Base-by-base conservation (phyloP, 371 early-diverging fungal species). In the Saksenaea oblongispora region DNA sequence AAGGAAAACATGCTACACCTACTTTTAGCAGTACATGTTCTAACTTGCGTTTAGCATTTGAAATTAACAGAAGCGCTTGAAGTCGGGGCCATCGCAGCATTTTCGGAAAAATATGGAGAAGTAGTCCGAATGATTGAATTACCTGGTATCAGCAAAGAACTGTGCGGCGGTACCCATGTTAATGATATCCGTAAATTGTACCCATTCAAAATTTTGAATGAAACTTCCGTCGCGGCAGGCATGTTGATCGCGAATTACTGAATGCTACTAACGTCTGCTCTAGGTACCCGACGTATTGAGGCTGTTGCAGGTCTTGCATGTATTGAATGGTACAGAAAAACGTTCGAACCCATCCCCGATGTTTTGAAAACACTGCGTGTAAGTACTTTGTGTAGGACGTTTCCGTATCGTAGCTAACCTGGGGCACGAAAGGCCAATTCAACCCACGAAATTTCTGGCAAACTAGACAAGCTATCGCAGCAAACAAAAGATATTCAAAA, bases 131-230 rank as follows among this genome's bases (percentile, higher is more conserved):
- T 87, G 2, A 74, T 88, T 55, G 80, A 84, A 58, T 79, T 87
- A 2, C 82, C 87, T 5, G 80, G 80, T 13, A 69, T 88, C 9
- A 90, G 90, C 10, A 80, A 75, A 69, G 93, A 93, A 59, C 66
- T 91, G 15, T 93, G 93, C 65, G 87, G 89, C 62, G 93, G 93
- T 26, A 93, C 93, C 0, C 93, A 93, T 71, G 84, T 91, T 28
- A 76, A 78, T 17, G 69, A 85, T 42, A 74, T 91, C 0, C 70
- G 78, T 0, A 78, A 73, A 17, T 66, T 89, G 24, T 91, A 84
- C 64, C 93, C 93, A 10, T 90, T 93, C 76, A 85, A 87, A 57
- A 89, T 91, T 7, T 58, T 87, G 3, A 78, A 75, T 0, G 90
- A 90, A 65, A 81, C 87, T 11, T 89, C 91, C 1, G 86, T 91